phyloP scores from a whole-genome alignment of 1,284 basidiomycete species.

The Austroboletus niveus region DNA sequence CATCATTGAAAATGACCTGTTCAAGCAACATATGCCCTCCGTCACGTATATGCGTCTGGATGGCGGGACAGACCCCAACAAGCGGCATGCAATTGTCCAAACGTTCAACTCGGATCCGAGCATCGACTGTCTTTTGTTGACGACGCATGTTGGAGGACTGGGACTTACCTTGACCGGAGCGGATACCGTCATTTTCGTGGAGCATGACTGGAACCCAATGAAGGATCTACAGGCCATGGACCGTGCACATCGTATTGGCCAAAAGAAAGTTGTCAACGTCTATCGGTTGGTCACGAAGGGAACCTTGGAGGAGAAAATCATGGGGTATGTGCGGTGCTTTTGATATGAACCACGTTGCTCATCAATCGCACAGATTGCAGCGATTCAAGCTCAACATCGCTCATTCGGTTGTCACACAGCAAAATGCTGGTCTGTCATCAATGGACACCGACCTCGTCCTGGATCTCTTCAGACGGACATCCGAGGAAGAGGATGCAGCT shows the following conservation, averaged over 20 bases:
- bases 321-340: conserved; percentile 71
- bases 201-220: conserved; percentile 99
- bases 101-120: conserved; percentile 98
- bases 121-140: conserved; percentile 95
- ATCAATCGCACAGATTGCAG: conserved; percentile 65
- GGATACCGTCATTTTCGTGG: conserved; percentile 99
- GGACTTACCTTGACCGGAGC: conserved; percentile 97
- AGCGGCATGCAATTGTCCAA: conserved; percentile 94
- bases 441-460: conserved; percentile 99
- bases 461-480: conserved; percentile 88
- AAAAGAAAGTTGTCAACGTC: conserved; percentile 99
- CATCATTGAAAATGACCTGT: conserved; percentile 93
- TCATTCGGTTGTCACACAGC: conserved; percentile 94
- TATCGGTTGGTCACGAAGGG: conserved; percentile 97
- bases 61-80: conserved; percentile 84
- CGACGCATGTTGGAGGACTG: conserved; percentile 95
- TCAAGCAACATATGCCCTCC: conserved; percentile 89
- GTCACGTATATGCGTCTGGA: conserved; percentile 99
- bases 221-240: conserved; percentile 99
- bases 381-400: conserved; percentile 99
- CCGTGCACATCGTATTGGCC: conserved; percentile 95
- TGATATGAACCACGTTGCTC: conserved; percentile 13
- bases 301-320: conserved; percentile 98
- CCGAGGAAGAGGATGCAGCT: conserved; percentile 66
- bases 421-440: conserved; percentile 88